These are phyloP conservation scores for Aspergillus ustus DNA, from an alignment of 2,329 filamentous ascomycete genomes.

Conservation along the genomic window DNA sequence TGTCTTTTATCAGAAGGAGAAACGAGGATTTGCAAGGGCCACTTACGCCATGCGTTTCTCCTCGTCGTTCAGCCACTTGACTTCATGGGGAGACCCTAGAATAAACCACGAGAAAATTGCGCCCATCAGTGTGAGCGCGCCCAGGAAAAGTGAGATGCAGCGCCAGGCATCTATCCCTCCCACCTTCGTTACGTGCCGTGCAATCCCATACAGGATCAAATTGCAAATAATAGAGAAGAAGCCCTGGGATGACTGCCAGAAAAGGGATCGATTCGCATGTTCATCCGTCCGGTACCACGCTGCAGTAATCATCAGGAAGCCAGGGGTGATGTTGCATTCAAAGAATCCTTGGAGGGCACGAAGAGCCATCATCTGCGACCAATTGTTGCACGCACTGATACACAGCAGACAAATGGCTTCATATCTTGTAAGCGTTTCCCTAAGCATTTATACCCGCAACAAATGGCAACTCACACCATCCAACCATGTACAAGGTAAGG, in stretches of 20 bases:
- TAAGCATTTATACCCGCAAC: too few species aligned
- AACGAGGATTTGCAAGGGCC: not conserved
- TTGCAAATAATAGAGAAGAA: constrained; percentile 1
- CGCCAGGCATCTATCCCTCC: not conserved
- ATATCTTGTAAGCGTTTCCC: too few species aligned
- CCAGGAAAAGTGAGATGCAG: constrained; percentile 5
- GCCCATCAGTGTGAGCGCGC: constrained; percentile 1
- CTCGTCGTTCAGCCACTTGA: constrained; percentile 1
- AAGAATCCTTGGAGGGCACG: not conserved
- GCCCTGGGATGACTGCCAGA: too few species aligned
- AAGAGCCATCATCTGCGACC: not conserved
- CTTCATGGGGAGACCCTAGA: constrained; percentile 3
- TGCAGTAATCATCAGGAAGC: not conserved
- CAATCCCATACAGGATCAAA: not conserved
- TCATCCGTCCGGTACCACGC: not conserved
- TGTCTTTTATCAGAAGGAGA: not conserved
- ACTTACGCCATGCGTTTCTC: constrained; percentile 3
- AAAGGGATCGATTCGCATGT: too few species aligned
- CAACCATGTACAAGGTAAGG: too few species aligned
- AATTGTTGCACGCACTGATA: not conserved
- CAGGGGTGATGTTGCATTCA: not conserved
- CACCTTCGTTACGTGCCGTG: not conserved
- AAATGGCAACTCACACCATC: too few species aligned
- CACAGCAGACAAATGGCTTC: not conserved
- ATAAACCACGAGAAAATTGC: constrained; percentile 3